A percentile compares a stretch with the other conserved stretches of the same genome.
Conservation (phyloP, 495 filamentous ascomycete genomes). For the Neurospora tetraspora region DNA sequence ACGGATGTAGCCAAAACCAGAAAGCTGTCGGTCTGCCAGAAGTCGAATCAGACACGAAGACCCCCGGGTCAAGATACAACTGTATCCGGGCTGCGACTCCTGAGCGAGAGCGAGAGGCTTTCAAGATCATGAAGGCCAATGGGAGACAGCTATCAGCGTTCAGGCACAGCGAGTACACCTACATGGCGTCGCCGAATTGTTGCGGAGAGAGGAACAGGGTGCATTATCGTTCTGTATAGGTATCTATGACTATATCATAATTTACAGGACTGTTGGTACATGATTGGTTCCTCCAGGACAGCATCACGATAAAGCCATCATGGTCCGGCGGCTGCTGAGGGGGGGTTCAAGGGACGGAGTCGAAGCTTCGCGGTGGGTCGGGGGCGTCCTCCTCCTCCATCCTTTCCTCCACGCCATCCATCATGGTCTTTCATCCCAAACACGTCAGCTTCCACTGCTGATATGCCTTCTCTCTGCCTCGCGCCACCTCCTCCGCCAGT, state of each 20-base stretch:
- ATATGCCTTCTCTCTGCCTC: neutral
- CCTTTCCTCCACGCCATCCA: neutral
- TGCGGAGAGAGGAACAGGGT: too few relatives aligned
- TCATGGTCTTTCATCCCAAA: neutral
- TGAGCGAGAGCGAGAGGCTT: accelerated
- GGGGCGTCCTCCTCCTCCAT: neutral
- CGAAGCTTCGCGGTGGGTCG: too few relatives aligned
- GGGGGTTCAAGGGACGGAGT: too few relatives aligned
- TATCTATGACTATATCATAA: neutral
- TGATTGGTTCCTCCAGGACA: neutral
- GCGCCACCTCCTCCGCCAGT: neutral
- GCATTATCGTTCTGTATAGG: neutral
- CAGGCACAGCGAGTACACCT: too few relatives aligned
- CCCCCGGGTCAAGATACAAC: neutral
- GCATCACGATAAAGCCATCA: neutral
- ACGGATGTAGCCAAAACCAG: neutral
- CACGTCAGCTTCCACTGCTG: neutral
- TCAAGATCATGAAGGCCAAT: too few relatives aligned
- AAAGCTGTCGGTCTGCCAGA: neutral
- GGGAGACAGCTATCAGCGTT: too few relatives aligned
- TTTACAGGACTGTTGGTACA: neutral
- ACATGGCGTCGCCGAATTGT: too few relatives aligned
- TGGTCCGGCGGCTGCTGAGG: neutral
- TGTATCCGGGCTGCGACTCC: neutral
- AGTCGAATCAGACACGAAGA: neutral